Percentiles rank a stretch among this genome's conserved stretches.
phyloP scores from a whole-genome alignment of 2,329 filamentous ascomycete genomes.

The Coleophoma crateriformis region DNA sequence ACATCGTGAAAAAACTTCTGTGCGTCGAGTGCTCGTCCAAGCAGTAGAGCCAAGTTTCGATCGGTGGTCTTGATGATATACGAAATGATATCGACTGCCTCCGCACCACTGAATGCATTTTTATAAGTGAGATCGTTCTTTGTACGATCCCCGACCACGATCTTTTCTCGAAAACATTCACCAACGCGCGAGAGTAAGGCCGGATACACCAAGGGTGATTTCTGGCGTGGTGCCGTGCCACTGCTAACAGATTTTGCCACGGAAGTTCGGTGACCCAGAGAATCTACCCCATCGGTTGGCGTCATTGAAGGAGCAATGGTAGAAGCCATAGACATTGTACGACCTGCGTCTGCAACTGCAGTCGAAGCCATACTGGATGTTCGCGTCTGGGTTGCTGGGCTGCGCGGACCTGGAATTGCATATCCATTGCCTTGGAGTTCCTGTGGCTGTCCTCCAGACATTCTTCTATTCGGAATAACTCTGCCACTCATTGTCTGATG shows the following conservation, averaged over 20 bases:
- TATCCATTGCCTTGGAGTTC: slow-evolving; percentile 20
- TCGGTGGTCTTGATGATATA: slow-evolving; percentile 98
- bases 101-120: slow-evolving; percentile 91
- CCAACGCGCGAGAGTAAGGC: slow-evolving; percentile 90
- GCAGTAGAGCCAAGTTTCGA: slow-evolving; percentile 82
- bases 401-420: slow-evolving; percentile 16
- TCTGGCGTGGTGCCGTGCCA: slow-evolving; percentile 24
- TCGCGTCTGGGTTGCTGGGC: slow-evolving; percentile 44
- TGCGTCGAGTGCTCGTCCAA: slow-evolving; percentile 88
- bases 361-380: slow-evolving; percentile 54
- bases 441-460: slow-evolving; percentile 25
- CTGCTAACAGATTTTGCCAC: slow-evolving; percentile 35
- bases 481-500: slow-evolving; percentile 93
- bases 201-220: slow-evolving; percentile 85
- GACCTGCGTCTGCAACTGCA: slow-evolving; percentile 35
- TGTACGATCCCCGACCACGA: slow-evolving; percentile 78
- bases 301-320: slow-evolving; percentile 69
- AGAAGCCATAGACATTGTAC: slow-evolving; percentile 92
- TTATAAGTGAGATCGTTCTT: slow-evolving; percentile 98
- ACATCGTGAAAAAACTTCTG: slow-evolving; percentile 99
- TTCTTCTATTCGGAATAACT: slow-evolving; percentile 73
- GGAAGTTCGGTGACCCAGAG: slow-evolving; percentile 48
- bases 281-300: slow-evolving; percentile 48
- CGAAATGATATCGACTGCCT: slow-evolving; percentile 90
- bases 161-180: slow-evolving; percentile 85